Evolutionary conservation across 805 yeast genomes (phyloP), one percentile per base, ranked within the genome.

Genomic region (Sungouiozyma intestinalis): DNA sequence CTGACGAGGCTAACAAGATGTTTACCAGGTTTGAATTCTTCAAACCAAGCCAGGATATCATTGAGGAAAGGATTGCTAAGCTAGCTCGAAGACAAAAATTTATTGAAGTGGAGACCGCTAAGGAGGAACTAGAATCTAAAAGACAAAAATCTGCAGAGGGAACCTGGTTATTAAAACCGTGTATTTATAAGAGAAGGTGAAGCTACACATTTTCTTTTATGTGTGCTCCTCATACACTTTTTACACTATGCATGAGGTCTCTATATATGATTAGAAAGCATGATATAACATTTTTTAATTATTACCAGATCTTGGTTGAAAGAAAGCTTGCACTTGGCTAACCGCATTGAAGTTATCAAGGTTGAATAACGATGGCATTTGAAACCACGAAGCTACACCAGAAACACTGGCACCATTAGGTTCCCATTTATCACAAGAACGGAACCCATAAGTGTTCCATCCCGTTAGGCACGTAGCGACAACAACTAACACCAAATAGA

Each of bases 1-100:
- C 97, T 1, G 97, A 90, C 62, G 81, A 82, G 52, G 66, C 72
- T 21, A 92, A 92, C 66, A 84, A 84, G 60, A 90, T 90, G 97
- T 92, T 92, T 60, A 82, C 94, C 14, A 71, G 94, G 62, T 92
- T 92, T 60, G 97, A 90, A 62, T 90, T 92, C 57, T 85, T 83
- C 68, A 87, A 86, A 65, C 95, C 96, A 1, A 71, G 86, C 13
- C 69, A 71, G 37, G 83, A 80, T 41, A 74, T 82, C 43, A 58
- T 83, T 40, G 74, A 74, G 40, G 84, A 79, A 53, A 68, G 79
- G 53, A 70, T 65, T 41, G 78, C 76, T 33, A 79, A 77, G 54
- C 63, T 78, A 48, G 80, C 77, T 53, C 69, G 79, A 58, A 77
- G 69, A 55, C 72, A 72, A 53, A 76, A 74, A 56, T 85, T 86